Conservation (phyloP, 768 basidiomycete species). For the Kondoa subrosea region DNA sequence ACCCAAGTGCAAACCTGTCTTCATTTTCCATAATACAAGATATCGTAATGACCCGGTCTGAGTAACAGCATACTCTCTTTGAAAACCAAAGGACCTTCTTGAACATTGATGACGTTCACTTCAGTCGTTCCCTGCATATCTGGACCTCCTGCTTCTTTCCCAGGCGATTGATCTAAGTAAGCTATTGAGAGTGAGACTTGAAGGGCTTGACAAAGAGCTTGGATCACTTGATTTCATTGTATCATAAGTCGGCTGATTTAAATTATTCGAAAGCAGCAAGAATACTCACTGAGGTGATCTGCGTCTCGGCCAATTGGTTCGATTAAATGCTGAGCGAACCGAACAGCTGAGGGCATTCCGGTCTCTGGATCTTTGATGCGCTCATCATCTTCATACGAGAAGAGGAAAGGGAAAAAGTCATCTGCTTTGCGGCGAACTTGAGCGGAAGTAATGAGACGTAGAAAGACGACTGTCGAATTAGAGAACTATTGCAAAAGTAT, state of each 20-base stretch:
- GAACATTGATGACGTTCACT: neutral
- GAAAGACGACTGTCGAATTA: constrained; percentile 46
- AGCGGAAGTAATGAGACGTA: constrained; percentile 65
- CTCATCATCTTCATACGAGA: constrained; percentile 49
- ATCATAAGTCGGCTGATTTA: neutral
- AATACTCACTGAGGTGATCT: constrained; percentile 45
- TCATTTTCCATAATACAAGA: too few relatives aligned
- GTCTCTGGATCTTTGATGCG: constrained; percentile 35
- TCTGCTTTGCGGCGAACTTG: constrained; percentile 52
- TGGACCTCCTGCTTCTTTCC: neutral
- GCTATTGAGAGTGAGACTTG: neutral
- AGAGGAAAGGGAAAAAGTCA: constrained; percentile 53
- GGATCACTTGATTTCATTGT: neutral
- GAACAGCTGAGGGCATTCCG: neutral
- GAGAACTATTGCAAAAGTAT: neutral
- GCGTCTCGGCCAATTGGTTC: constrained; percentile 38
- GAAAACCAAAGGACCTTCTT: neutral
- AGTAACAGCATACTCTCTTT: neutral
- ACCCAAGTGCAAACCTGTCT: too few relatives aligned
- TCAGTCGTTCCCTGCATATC: neutral
- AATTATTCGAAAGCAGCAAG: neutral
- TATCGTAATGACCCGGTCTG: constrained; percentile 1
- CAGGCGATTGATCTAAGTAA: constrained; percentile 1
- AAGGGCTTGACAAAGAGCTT: neutral
- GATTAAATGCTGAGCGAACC: constrained; percentile 58